Evolutionary conservation across 2,329 filamentous ascomycete genomes (phyloP), one percentile per base, ranked within the genome.

Genomic region (Rhinocladiella mackenziei): DNA sequence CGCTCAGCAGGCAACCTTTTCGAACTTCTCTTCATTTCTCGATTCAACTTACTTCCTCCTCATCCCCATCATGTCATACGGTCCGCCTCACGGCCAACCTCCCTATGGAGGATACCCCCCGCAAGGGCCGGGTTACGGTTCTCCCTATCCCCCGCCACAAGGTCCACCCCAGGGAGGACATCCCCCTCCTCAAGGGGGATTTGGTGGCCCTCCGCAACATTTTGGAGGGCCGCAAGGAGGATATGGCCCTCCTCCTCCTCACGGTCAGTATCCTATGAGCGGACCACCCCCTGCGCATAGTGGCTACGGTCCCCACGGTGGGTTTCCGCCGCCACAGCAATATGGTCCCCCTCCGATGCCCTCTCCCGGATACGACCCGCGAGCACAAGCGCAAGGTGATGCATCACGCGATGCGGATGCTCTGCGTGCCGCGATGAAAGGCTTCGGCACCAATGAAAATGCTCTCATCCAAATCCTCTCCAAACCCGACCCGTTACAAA

Each of bases 361-460:
- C 1, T 85, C 85, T 0, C 66, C 76, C 0, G 89, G 89, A 25
- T 96, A 95, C 59, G 80, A 80, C 2, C 75, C 83, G 0, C 44
- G 51, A 15, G 78, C 80, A 9, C 71, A 78, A 33, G 84, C 86
- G 31, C 73, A 78, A 20, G 71, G 75, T 13, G 81, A 94, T 53
- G 83, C 80, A 35, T 74, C 70, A 2, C 68, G 72, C 9, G 81
- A 92, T 56, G 84, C 87, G 0, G 78, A 88, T 45, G 77, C 73
- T 3, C 71, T 94, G 15, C 80, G 87, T 40, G 77, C 77, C 56
- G 87, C 91, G 2, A 95, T 96, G 88, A 95, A 94, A 65, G 89
- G 89, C 0, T 86, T 95, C 51, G 91, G 89, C 23, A 96, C 89
- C 0, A 81, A 97, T 58, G 89, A 96, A 64, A 83, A 81, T 58